phyloP scores from a whole-genome alignment of 345 rosid species.

The Capsella bursapastoris region DNA sequence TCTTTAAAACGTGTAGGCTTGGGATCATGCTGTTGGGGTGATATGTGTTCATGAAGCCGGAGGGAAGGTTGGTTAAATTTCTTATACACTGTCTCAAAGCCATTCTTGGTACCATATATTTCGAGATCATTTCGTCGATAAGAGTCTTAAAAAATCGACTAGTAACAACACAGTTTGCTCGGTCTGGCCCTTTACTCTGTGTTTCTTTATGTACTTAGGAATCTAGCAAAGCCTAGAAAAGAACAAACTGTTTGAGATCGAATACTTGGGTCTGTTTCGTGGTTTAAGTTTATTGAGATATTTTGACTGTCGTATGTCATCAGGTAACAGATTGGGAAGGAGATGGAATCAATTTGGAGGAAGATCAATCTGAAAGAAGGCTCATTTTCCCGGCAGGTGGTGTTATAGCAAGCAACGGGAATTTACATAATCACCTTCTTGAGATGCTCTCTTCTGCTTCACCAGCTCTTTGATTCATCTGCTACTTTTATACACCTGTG shows the following conservation, averaged over 20 bases:
- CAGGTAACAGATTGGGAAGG: constrained; percentile 89
- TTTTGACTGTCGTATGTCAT: background rate
- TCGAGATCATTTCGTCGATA: background rate
- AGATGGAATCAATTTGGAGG: constrained; percentile 55
- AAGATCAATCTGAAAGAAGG: constrained; percentile 65
- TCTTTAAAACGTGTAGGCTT: constrained; percentile 54
- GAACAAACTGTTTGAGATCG: constrained; percentile 2
- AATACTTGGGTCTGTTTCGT: background rate
- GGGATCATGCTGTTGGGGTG: constrained; percentile 98
- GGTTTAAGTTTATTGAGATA: constrained; percentile 9
- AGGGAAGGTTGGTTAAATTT: constrained; percentile 65
- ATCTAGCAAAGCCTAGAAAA: background rate
- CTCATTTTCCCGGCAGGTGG: constrained; percentile 65
- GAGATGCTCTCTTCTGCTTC: constrained; percentile 55
- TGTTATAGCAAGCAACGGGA: constrained; percentile 66
- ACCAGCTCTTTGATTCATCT: constrained; percentile 29
- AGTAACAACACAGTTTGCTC: background rate
- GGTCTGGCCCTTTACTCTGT: background rate
- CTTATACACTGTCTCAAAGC: background rate
- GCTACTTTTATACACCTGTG: background rate
- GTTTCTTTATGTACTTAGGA: background rate
- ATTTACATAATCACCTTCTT: constrained; percentile 55
- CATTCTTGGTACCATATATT: background rate
- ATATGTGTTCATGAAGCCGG: constrained; percentile 91
- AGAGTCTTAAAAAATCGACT: background rate